These are phyloP conservation scores for Themeda triandra DNA, from an alignment of 176 grass and related monocot genomes.

Conservation along the genomic window DNA sequence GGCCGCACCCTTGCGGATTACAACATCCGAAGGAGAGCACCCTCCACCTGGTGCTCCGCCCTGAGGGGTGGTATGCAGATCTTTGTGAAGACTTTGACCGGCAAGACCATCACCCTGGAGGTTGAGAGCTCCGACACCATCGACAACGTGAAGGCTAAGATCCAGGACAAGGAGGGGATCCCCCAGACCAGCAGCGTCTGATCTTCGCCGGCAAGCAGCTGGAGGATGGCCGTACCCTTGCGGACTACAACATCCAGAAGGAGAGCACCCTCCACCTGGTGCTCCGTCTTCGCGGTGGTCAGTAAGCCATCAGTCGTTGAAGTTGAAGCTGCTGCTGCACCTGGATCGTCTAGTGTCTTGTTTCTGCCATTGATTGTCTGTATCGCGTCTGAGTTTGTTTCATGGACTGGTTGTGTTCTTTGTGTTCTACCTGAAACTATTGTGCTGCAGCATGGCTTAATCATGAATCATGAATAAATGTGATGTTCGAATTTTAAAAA, in stretches of 20 bases:
- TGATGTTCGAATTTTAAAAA: neutral
- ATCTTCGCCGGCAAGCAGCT: conserved; percentile 66
- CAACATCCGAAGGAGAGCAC: conserved; percentile 56
- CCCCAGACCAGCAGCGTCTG: conserved; percentile 55
- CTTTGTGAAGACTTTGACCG: conserved; percentile 54
- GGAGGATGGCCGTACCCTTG: conserved; percentile 58
- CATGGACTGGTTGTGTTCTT: neutral
- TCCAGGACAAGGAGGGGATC: conserved; percentile 74
- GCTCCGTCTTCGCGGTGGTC: conserved; percentile 40
- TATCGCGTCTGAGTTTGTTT: neutral
- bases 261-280: neutral
- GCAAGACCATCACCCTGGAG: conserved; percentile 73
- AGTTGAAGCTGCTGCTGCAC: conserved; percentile 23
- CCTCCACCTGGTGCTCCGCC: neutral
- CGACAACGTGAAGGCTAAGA: conserved; percentile 57
- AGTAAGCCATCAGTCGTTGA: neutral
- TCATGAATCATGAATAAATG: neutral
- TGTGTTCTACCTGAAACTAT: neutral
- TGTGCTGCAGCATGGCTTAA: neutral
- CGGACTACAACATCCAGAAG: conserved; percentile 73
- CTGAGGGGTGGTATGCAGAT: conserved; percentile 62
- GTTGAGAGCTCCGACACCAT: conserved; percentile 55
- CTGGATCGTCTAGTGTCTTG: neutral
- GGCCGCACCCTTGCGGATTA: conserved; percentile 60
- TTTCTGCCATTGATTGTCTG: neutral